phyloP scores from a whole-genome alignment of 257 asterid genomes.

The Ilex asprella region DNA sequence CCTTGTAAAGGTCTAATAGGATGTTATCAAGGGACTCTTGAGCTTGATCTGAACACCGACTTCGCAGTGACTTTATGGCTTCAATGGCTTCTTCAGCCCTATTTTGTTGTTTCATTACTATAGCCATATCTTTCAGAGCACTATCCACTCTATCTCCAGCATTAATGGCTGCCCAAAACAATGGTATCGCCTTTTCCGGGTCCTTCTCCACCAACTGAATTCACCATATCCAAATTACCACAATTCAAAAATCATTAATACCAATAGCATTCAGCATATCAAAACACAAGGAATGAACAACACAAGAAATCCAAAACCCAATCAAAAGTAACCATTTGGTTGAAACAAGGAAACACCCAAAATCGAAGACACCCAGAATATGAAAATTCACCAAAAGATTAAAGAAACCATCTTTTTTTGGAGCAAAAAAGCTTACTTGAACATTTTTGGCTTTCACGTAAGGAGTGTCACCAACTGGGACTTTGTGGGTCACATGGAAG shows the following conservation, averaged over 20 bases:
- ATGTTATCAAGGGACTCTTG: conserved; percentile 97
- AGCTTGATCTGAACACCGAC: conserved; percentile 89
- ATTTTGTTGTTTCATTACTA: conserved; percentile 97
- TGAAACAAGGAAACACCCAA: not conserved
- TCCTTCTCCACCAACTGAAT: conserved; percentile 86
- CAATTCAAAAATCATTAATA: not conserved
- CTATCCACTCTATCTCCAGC: conserved; percentile 99
- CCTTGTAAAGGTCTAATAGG: conserved; percentile 86
- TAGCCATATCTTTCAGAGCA: conserved; percentile 97
- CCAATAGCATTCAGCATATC: not conserved
- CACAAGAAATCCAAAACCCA: not conserved
- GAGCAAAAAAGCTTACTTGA: conserved; percentile 43
- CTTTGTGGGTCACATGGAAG: conserved; percentile 74
- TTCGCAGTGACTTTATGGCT: conserved; percentile 78
- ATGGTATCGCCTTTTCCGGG: conserved; percentile 87
- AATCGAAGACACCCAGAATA: not conserved
- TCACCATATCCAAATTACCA: not conserved
- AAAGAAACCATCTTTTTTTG: too few species aligned
- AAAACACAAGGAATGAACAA: not conserved
- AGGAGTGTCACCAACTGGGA: conserved; percentile 89
- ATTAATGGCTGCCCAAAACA: conserved; percentile 96
- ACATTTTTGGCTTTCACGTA: conserved; percentile 93
- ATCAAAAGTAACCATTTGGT: not conserved
- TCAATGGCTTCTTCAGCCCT: conserved; percentile 96
- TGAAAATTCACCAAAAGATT: too few species aligned